Conservation (phyloP, 1,139 yeast genomes). For the Geotrichum restrictum region DNA sequence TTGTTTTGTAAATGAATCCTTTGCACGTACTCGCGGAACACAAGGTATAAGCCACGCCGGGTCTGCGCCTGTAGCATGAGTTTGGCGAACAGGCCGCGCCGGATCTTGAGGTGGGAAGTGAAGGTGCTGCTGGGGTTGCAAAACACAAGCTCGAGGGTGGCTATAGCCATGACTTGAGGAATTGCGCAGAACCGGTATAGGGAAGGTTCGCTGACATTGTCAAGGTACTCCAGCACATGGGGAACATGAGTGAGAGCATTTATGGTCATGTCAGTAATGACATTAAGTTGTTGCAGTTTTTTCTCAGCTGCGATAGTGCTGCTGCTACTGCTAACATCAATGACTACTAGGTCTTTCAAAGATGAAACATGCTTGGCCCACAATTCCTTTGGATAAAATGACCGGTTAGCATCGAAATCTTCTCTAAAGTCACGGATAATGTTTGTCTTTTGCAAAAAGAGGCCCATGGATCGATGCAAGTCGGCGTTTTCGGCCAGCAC, state of each 20-base stretch:
- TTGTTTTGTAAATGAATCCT: conserved; percentile 72
- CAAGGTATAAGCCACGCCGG: conserved; percentile 66
- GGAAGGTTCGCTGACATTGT: conserved; percentile 75
- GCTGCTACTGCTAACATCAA: no score
- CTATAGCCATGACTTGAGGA: conserved; percentile 98
- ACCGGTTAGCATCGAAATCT: conserved; percentile 84
- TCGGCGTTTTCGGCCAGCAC: conserved; percentile 50
- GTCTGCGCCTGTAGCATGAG: conserved; percentile 72
- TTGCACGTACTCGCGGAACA: conserved; percentile 71
- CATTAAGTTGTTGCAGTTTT: conserved; percentile 51
- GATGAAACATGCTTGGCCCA: conserved; percentile 70
- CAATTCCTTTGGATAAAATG: conserved; percentile 93
- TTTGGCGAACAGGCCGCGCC: conserved; percentile 85
- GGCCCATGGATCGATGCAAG: conserved; percentile 84
- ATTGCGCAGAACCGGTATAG: conserved; percentile 90
- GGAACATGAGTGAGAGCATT: conserved; percentile 75
- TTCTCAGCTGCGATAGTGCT: no score
- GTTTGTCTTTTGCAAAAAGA: conserved; percentile 89
- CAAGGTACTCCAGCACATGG: conserved; percentile 72
- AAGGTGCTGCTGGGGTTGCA: conserved; percentile 69
- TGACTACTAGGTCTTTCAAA: conserved; percentile 46
- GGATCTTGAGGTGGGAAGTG: conserved; percentile 71
- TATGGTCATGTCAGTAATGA: conserved; percentile 77
- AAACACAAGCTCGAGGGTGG: conserved; percentile 81
- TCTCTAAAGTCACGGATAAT: conserved; percentile 93